Percentiles rank a stretch among this genome's conserved stretches.
phyloP scores from a whole-genome alignment of 176 grass and related monocot genomes.

The Cenchrus americanus region DNA sequence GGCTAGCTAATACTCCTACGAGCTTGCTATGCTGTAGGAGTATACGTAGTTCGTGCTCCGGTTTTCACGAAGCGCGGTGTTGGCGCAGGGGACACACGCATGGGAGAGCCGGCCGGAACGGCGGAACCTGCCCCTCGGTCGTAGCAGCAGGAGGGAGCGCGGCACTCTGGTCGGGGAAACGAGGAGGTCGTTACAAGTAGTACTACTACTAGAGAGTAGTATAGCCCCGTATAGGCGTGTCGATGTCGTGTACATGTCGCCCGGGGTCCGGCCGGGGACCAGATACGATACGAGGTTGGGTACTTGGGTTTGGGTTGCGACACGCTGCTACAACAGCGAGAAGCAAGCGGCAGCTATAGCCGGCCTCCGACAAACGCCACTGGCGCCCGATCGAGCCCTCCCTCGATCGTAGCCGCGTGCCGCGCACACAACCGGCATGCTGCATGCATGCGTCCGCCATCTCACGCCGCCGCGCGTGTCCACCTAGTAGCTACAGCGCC shows the following conservation, averaged over 20 bases:
- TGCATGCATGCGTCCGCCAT: constrained; percentile 29
- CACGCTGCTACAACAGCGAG: neutral
- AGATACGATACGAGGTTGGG: constrained; percentile 31
- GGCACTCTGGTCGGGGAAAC: neutral
- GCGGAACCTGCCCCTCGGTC: neutral
- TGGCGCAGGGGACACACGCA: constrained; percentile 23
- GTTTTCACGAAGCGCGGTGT: constrained; percentile 28
- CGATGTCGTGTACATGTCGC: neutral
- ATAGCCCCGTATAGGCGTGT: too few relatives aligned
- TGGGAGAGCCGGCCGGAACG: neutral
- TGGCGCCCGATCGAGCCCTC: neutral
- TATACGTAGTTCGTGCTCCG: neutral
- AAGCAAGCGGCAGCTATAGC: neutral
- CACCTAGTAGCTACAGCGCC: neutral
- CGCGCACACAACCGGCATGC: neutral
- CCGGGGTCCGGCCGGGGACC: constrained; percentile 13
- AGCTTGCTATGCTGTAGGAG: too few relatives aligned
- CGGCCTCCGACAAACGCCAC: constrained; percentile 24
- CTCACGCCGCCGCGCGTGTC: constrained; percentile 18
- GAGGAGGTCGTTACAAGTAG: neutral
- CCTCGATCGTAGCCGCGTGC: constrained; percentile 17
- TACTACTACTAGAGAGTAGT: too few relatives aligned
- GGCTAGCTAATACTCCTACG: too few relatives aligned
- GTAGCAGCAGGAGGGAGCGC: neutral
- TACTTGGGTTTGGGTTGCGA: neutral